These are phyloP conservation scores for Protostelium mycophagum DNA, from an alignment of 78 protist species.

Conservation along the genomic window DNA sequence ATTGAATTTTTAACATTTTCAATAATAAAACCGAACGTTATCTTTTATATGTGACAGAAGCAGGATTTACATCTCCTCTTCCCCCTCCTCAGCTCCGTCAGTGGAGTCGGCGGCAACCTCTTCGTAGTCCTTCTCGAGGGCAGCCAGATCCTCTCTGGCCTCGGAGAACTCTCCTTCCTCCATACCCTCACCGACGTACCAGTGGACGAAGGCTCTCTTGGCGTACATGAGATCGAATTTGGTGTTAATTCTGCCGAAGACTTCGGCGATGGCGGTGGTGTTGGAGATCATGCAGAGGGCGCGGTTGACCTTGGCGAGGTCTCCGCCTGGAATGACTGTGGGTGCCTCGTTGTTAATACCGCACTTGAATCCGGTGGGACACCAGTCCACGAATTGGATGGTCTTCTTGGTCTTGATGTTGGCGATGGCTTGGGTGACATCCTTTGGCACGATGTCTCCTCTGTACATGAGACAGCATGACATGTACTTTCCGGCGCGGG, in stretches of 20 bases:
- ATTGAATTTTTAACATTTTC: too few species aligned
- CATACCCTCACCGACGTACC: conserved; percentile 98
- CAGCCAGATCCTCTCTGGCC: conserved; percentile 94
- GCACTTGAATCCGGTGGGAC: conserved; percentile 94
- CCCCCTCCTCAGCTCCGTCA: neutral
- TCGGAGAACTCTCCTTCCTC: conserved; percentile 97
- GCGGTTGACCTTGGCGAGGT: conserved; percentile 76
- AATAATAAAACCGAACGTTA: too few species aligned
- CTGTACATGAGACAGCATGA: conserved; percentile 91
- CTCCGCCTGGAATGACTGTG: conserved; percentile 75
- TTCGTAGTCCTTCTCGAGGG: conserved; percentile 77
- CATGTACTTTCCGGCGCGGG: conserved; percentile 93
- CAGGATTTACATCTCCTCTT: neutral
- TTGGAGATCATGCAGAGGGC: conserved; percentile 88
- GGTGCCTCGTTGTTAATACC: conserved; percentile 91
- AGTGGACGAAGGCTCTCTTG: conserved; percentile 95
- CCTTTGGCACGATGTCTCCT: conserved; percentile 87
- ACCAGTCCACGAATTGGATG: conserved; percentile 94
- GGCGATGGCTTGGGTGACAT: conserved; percentile 77
- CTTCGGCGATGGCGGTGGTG: conserved; percentile 92
- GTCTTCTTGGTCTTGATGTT: conserved; percentile 86
- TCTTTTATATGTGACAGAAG: too few species aligned
- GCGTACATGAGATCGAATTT: conserved; percentile 97
- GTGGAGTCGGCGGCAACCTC: conserved; percentile 9
- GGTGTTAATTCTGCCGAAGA: conserved; percentile 83